These are phyloP conservation scores for Tricholoma saponaceum DNA, from an alignment of 768 basidiomycete genomes.

Conservation along the genomic window DNA sequence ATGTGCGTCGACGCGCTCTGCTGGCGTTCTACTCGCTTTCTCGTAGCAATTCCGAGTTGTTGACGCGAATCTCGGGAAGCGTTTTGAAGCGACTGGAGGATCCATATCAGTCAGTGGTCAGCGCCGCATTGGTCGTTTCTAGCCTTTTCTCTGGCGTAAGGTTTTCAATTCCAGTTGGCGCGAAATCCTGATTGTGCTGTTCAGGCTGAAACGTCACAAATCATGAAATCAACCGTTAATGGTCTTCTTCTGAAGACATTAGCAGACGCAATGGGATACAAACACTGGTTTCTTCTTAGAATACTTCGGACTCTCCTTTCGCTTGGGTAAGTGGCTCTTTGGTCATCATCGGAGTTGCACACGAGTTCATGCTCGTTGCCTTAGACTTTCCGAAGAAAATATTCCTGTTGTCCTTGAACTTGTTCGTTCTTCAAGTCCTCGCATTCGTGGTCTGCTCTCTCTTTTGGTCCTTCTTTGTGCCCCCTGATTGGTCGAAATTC, in stretches of 20 bases:
- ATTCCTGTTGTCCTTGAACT: conserved; percentile 21
- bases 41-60: conserved; percentile 37
- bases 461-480: neutral
- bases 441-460: conserved; percentile 18
- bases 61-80: conserved; percentile 37
- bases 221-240: conserved; percentile 1
- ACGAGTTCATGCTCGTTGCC: neutral
- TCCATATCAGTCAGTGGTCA: conserved; percentile 36
- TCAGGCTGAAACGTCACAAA: neutral
- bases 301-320: conserved; percentile 22
- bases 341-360: neutral
- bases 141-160: conserved; percentile 21
- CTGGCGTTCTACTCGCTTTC: conserved; percentile 55
- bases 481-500: conserved; percentile 4
- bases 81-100: conserved; percentile 41
- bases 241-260: conserved; percentile 5
- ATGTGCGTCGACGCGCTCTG: conserved; percentile 60
- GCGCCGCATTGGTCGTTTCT: conserved; percentile 40
- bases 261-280: neutral
- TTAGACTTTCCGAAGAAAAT: conserved; percentile 20
- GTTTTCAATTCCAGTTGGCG: neutral
- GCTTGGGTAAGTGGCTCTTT: conserved; percentile 26
- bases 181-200: neutral
- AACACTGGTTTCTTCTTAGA: conserved; percentile 15
- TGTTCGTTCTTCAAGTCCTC: conserved; percentile 19